Base-by-base conservation (phyloP, 2,329 filamentous ascomycete species). In the Simplicillium sp. region DNA sequence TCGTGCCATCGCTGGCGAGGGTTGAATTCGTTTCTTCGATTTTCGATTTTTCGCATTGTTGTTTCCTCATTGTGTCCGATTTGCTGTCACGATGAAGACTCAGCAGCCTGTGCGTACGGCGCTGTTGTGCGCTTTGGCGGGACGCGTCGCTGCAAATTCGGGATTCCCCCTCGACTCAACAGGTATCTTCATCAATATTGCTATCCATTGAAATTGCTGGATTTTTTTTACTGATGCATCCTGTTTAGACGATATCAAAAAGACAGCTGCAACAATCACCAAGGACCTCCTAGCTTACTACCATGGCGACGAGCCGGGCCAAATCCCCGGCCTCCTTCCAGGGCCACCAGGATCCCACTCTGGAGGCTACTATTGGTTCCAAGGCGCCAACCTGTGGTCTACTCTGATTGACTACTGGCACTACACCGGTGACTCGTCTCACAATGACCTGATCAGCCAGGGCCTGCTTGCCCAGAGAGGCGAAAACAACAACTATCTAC, bases 321-420 rank as follows among this genome's bases (percentile, higher is more conserved):
- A 28, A 17, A 42, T 38, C n/a, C 44, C 42, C 16, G 42, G 39
- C 17, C 20, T 42, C 46, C 55, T 72, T 13, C 67, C 68, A 11
- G 68, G 68, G 0, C 69, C 70, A 42, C 68, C 70, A 25, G 20
- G 20, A 25, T 25, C 20, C 13, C 65, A 31, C 57, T 54, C 39
- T 46, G 69, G 68, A 48, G 65, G 69, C 48, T 79, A 77, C 57
- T 82, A 81, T 65, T 84, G 64, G 80, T 84, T 79, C 80, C 77
- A 83, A 55, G 73, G 74, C 0, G 73, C 76, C 11, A 70, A 73
- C 33, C 68, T 84, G 66, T 82, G 83, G 53, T 73, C 77, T 37
- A 71, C 74, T 1, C 53, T 84, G 50, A 61, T 84, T 39, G 77
- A 83, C 56, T 84, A 84, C 58, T 82, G 75, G 75, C 69, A 70